These are phyloP conservation scores for Fusarium abutilonis DNA, from an alignment of 2,329 filamentous ascomycete species.

Conservation along the genomic window DNA sequence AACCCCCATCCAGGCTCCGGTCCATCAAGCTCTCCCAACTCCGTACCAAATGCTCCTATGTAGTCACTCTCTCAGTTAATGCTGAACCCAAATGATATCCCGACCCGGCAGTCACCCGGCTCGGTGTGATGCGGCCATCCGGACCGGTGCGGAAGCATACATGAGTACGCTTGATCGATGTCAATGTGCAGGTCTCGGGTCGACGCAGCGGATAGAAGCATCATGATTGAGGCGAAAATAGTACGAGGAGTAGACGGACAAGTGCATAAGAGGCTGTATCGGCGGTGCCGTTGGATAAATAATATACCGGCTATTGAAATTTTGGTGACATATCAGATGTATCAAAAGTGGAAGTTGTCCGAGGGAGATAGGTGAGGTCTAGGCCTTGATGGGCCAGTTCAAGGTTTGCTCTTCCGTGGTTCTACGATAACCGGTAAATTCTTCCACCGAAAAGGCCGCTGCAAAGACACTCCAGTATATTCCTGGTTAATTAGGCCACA, in stretches of 20 bases:
- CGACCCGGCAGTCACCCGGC: slow-evolving; percentile 10
- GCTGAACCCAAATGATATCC: slow-evolving; percentile 12
- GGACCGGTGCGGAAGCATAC: slow-evolving; percentile 9
- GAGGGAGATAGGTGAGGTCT: slow-evolving; percentile 1
- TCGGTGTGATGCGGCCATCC: slow-evolving; percentile 22
- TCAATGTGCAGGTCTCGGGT: slow-evolving; percentile 31
- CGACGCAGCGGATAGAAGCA: slow-evolving; percentile 6
- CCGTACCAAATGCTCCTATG: background rate
- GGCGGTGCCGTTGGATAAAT: slow-evolving; percentile 8
- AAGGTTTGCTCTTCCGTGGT: background rate
- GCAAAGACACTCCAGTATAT: slow-evolving; percentile 1
- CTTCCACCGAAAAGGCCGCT: background rate
- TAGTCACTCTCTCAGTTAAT: background rate
- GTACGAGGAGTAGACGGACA: slow-evolving; percentile 9
- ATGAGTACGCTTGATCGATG: slow-evolving; percentile 26
- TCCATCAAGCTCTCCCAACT: background rate
- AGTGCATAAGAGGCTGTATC: slow-evolving; percentile 15
- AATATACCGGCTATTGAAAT: background rate
- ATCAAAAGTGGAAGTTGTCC: slow-evolving; percentile 6
- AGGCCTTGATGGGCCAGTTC: background rate
- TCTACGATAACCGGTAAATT: background rate
- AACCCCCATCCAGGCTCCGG: background rate
- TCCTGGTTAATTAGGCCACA: slow-evolving; percentile 2
- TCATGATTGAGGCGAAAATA: slow-evolving; percentile 10
- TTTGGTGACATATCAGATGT: slow-evolving; percentile 24